Conservation (phyloP, 345 rosid species). For the Acer campestre region DNA sequence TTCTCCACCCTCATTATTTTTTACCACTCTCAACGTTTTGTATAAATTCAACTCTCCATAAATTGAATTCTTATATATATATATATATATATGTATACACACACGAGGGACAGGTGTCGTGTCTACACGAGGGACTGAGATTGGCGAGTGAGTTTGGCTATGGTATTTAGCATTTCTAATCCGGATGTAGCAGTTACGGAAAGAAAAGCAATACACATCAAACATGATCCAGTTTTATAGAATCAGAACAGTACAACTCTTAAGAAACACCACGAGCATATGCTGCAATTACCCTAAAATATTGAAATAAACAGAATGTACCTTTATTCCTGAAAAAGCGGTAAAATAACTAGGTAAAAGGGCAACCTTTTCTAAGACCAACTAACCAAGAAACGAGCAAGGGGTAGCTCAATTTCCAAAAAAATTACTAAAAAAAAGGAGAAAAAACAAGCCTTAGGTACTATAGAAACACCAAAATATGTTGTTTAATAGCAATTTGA, state of each 20-base stretch:
- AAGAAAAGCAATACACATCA: no score
- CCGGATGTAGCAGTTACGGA: not conserved
- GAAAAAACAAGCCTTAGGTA: not conserved
- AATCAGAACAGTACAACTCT: not conserved
- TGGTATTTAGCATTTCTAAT: not conserved
- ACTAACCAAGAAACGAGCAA: not conserved
- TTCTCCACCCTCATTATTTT: no score
- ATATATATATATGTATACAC: no score
- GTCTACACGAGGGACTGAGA: no score
- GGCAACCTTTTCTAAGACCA: conserved; percentile 1
- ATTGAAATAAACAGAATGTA: not conserved
- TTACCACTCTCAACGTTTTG: no score
- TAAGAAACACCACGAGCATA: not conserved
- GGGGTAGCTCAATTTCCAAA: not conserved
- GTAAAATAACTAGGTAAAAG: no score
- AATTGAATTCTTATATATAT: no score
- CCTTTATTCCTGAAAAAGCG: not conserved
- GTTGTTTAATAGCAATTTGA: not conserved
- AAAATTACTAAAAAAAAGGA: not conserved
- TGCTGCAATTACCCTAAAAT: not conserved
- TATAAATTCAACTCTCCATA: no score
- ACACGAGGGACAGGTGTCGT: no score
- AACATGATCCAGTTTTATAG: not conserved
- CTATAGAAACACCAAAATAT: not conserved
- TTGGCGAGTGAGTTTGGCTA: no score